Percentiles rank a stretch among this genome's conserved stretches.
phyloP scores from a whole-genome alignment of 345 rosid genomes.

The Garcia nutans region DNA sequence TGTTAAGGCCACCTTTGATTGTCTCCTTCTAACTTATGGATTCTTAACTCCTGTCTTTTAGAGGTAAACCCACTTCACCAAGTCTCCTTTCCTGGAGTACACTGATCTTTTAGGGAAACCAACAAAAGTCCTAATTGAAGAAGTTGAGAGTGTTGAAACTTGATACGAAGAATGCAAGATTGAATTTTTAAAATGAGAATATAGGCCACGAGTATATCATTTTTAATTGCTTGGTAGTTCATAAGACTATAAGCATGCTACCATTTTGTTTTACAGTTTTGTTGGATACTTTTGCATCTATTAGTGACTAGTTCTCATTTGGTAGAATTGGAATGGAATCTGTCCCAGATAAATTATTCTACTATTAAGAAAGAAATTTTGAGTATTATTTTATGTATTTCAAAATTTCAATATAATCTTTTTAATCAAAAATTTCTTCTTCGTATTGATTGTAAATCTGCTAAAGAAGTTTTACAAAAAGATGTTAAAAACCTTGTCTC shows the following conservation, averaged over 20 bases:
- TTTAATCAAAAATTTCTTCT: too few species aligned
- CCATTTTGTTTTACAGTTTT: not conserved
- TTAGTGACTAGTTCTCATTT: not conserved
- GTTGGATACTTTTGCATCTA: not conserved
- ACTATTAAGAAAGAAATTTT: too few species aligned
- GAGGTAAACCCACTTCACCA: conserved; percentile 56
- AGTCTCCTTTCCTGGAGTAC: conserved; percentile 63
- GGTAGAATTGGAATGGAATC: not conserved
- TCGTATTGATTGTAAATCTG: too few species aligned
- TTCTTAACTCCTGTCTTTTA: conserved; percentile 79
- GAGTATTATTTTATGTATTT: too few species aligned
- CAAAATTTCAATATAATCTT: too few species aligned
- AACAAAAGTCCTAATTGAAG: conserved; percentile 40
- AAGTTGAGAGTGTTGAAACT: conserved; percentile 28
- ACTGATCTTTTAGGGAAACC: conserved; percentile 50
- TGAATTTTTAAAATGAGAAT: not conserved
- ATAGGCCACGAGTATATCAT: not conserved
- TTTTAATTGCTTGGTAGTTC: not conserved
- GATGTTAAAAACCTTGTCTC: too few species aligned
- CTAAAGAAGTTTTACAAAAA: too few species aligned
- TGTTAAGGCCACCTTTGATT: conserved; percentile 76
- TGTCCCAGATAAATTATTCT: too few species aligned
- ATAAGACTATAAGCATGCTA: not conserved
- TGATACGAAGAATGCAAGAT: not conserved
- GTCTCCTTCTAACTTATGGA: conserved; percentile 66